phyloP scores from a whole-genome alignment of 2,329 filamentous ascomycete species.

The Fusarium agapanthi region DNA sequence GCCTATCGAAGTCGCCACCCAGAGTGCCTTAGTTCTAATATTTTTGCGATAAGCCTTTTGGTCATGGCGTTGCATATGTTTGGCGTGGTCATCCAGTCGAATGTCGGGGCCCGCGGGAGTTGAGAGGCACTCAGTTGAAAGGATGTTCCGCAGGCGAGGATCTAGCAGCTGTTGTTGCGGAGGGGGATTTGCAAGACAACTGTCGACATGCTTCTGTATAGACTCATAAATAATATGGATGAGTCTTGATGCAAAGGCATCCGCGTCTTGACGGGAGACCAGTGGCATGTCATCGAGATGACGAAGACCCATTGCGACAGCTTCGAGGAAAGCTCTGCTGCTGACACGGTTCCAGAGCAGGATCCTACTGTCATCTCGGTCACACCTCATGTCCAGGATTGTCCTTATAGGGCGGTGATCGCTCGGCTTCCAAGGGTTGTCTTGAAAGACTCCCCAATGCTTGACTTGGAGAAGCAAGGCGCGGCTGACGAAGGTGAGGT shows the following conservation, averaged over 20 bases:
- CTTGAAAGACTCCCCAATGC: neutral
- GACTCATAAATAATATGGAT: neutral
- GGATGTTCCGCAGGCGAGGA: neutral
- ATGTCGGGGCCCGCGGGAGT: neutral
- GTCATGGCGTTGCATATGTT: neutral
- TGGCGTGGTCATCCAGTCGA: neutral
- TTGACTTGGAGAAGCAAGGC: neutral
- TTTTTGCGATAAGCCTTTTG: neutral
- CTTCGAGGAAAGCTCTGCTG: neutral
- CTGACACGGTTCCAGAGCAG: neutral
- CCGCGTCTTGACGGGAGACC: too few relatives aligned
- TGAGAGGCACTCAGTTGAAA: neutral
- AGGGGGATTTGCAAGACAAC: neutral
- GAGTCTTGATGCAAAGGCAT: neutral
- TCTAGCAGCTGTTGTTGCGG: neutral
- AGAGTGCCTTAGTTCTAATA: neutral
- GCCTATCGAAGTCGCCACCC: neutral
- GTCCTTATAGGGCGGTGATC: slow-evolving; percentile 3
- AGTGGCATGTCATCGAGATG: neutral
- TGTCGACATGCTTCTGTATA: neutral
- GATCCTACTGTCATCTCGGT: neutral
- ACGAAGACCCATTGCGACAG: neutral
- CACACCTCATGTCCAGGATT: neutral
- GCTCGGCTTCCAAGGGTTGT: neutral
- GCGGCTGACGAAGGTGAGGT: slow-evolving; percentile 3